These are phyloP conservation scores for Prunus padus DNA, from an alignment of 306 rosid species.

Conservation along the genomic window DNA sequence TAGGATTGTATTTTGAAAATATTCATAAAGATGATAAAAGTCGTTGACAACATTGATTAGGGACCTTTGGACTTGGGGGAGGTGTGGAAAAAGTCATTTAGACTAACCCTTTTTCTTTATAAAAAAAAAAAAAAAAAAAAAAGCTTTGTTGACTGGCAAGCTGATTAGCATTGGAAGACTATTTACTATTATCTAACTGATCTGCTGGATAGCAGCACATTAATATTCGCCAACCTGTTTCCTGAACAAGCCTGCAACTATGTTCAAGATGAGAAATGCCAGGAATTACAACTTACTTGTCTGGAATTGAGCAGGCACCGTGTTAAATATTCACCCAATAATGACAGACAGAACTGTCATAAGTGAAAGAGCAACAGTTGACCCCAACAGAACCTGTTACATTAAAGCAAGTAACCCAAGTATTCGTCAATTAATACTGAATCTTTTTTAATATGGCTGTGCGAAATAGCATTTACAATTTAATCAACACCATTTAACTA, in stretches of 20 bases:
- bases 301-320: slow-evolving; percentile 97
- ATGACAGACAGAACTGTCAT: slow-evolving; percentile 84
- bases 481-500: not conserved
- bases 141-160: not conserved
- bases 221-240: not conserved
- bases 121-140: too few relatives aligned
- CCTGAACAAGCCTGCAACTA: slow-evolving; percentile 16
- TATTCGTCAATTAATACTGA: not conserved
- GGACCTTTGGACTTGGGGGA: not conserved
- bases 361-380: slow-evolving; percentile 87
- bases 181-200: not conserved
- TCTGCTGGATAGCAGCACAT: not conserved
- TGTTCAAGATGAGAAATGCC: slow-evolving; percentile 21
- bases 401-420: slow-evolving; percentile 24
- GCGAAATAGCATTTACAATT: not conserved
- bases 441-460: not conserved
- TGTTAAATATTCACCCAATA: slow-evolving; percentile 81
- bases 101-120: not conserved
- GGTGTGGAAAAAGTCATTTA: not conserved
- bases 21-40: not conserved
- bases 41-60: not conserved
- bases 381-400: slow-evolving; percentile 84
- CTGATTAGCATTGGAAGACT: not conserved
- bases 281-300: slow-evolving; percentile 68
- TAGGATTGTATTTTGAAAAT: not conserved